A percentile compares a stretch with the other conserved stretches of the same genome.
Conservation (phyloP, 257 asterid species). For the Parsonsia alboflavescens region DNA sequence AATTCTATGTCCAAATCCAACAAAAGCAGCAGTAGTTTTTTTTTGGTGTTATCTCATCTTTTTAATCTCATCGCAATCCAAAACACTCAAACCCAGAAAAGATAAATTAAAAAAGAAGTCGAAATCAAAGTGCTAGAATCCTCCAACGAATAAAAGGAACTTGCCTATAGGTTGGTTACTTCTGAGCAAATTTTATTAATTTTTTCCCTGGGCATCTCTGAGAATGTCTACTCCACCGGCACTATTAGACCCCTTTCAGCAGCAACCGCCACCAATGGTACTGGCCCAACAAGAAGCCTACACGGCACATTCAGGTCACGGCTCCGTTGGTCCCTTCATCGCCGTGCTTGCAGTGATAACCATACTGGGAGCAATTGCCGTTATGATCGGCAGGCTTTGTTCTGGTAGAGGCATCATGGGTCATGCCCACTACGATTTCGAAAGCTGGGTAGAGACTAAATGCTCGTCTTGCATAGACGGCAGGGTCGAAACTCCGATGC, state of each 20-base stretch:
- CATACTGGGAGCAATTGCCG: slow-evolving; percentile 62
- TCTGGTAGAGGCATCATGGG: slow-evolving; percentile 75
- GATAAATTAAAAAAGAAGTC: neutral
- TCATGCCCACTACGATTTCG: slow-evolving; percentile 60
- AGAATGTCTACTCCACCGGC: slow-evolving; percentile 45
- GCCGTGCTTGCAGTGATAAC: slow-evolving; percentile 71
- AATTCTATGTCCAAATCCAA: neutral
- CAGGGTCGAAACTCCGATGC: slow-evolving; percentile 45
- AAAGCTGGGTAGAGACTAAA: slow-evolving; percentile 82
- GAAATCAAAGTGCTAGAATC: neutral
- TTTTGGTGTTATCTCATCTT: neutral
- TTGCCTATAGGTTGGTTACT: neutral
- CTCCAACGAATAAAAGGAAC: neutral
- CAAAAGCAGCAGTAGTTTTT: neutral
- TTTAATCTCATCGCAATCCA: neutral
- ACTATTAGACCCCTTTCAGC: slow-evolving; percentile 31
- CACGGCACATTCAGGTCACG: slow-evolving; percentile 50
- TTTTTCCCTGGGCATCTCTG: neutral
- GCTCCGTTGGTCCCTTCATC: slow-evolving; percentile 75
- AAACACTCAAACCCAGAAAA: neutral
- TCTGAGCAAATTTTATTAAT: neutral
- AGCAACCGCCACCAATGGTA: slow-evolving; percentile 55
- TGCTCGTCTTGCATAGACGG: slow-evolving; percentile 87
- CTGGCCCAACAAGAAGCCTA: slow-evolving; percentile 45
- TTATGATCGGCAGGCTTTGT: slow-evolving; percentile 79